Evolutionary conservation across 2,329 filamentous ascomycete species (phyloP), one percentile per base, ranked within the genome.

Genomic region (Aspergillus vadensis): DNA sequence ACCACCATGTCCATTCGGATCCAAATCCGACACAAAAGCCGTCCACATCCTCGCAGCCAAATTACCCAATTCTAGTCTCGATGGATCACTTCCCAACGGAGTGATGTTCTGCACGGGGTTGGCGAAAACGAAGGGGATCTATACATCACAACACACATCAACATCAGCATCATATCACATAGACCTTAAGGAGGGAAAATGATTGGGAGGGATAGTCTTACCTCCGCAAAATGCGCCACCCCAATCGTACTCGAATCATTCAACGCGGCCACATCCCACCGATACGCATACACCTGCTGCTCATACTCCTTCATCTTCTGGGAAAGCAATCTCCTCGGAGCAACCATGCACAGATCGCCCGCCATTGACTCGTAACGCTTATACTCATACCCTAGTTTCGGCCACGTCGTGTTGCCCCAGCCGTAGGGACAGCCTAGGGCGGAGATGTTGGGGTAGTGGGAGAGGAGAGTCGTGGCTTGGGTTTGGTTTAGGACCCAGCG

Each of bases 401-500:
- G 71, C 71, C 71, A 73, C 38, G 69, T 73, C 10, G 55, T 53
- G 57, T 73, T 73, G 0, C 69, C 71, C 70, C 71, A 73, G n/a
- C 71, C 71, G 23, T 73, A 73, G 55, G 83, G 83, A 38, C 84
- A 81, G 0, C 79, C 81, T 19, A 81, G 74, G 2, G 72, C 70
- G 2, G 81, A 79, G 23, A 79, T 77, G 59, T 83, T 76, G 0
- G 85, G 83, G 67, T 87, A 87, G 1, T 83, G 76, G 1, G 72
- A 68, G 1, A 85, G 73, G 1, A 86, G 71, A 6, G 70, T 63
- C 19, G 77, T 67, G 21, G 70, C 41, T 80, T 66, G 62, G 23
- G 60, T 47, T 21, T 62, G 60, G 25, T 62, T 61, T 14, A 72
- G 64, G 9, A 70, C 67, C 69, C 72, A 73, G 41, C 73, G 71